Conservation (phyloP, 768 basidiomycete genomes). For the Tylopilus felleus region DNA sequence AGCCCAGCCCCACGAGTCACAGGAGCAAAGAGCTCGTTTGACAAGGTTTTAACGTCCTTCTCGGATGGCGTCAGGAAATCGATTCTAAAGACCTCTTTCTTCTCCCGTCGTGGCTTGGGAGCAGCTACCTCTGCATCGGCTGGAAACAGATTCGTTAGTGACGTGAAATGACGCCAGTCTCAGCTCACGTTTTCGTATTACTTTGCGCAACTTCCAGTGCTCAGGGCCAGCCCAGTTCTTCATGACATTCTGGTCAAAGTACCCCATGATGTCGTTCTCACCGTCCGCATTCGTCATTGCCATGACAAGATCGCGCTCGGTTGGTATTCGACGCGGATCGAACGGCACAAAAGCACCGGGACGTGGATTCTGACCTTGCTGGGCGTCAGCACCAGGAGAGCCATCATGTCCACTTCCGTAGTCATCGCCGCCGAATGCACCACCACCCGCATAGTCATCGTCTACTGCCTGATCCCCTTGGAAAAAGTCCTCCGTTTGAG, state of each 20-base stretch:
- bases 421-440: slow-evolving; percentile 42
- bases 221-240: slow-evolving; percentile 99
- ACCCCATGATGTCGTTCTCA: slow-evolving; percentile 65
- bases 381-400: slow-evolving; percentile 43
- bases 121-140: slow-evolving; percentile 53
- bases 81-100: slow-evolving; percentile 80
- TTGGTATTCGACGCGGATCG: slow-evolving; percentile 76
- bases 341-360: slow-evolving; percentile 67
- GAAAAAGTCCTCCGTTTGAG: slow-evolving; percentile 63
- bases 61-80: slow-evolving; percentile 67
- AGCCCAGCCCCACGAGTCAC: slow-evolving; percentile 68
- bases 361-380: slow-evolving; percentile 36
- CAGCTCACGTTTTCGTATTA: slow-evolving; percentile 70
- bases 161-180: background rate
- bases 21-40: slow-evolving; percentile 76
- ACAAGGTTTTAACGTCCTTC: slow-evolving; percentile 56
- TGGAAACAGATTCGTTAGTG: slow-evolving; percentile 15
- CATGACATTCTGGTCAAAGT: slow-evolving; percentile 81
- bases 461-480: slow-evolving; percentile 55
- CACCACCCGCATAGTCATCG: slow-evolving; percentile 43
- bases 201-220: slow-evolving; percentile 92
- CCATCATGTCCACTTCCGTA: slow-evolving; percentile 38
- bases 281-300: slow-evolving; percentile 74
- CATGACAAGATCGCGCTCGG: slow-evolving; percentile 78
- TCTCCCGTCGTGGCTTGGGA: slow-evolving; percentile 56